Evolutionary conservation across 2,329 filamentous ascomycete genomes (phyloP).

Genomic region (Exserohilum rostratum): DNA sequence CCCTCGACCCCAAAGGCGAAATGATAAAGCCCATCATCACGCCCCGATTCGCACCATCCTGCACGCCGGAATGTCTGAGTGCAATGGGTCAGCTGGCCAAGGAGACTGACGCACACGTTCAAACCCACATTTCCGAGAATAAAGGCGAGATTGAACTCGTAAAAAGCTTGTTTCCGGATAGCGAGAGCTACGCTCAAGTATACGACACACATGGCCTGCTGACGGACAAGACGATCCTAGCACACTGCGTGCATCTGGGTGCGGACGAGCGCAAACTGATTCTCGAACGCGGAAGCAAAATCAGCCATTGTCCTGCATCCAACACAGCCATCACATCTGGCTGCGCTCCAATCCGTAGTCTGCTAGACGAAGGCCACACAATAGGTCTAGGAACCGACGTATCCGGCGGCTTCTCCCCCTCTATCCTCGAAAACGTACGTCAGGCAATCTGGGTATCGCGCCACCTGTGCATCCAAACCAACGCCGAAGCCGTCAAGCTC

Average conservation of each 20-base stretch:
- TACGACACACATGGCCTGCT: slow-evolving; percentile 78
- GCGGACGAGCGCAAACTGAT: slow-evolving; percentile 71
- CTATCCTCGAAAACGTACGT: slow-evolving; percentile 80
- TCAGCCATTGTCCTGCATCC: slow-evolving; percentile 85
- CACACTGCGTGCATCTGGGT: slow-evolving; percentile 80
- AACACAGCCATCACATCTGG: slow-evolving; percentile 85
- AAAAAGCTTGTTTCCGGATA: slow-evolving; percentile 69
- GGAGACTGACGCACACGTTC: slow-evolving; percentile 70
- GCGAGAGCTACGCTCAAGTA: slow-evolving; percentile 71
- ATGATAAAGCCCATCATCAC: slow-evolving; percentile 83
- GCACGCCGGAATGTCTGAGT: slow-evolving; percentile 61
- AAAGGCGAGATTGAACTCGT: slow-evolving; percentile 75
- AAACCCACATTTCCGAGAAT: slow-evolving; percentile 93
- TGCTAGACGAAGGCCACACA: slow-evolving; percentile 75
- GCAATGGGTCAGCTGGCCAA: slow-evolving; percentile 69
- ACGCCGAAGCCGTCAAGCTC: slow-evolving; percentile 63
- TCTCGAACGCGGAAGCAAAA: slow-evolving; percentile 64
- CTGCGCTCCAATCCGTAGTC: slow-evolving; percentile 72
- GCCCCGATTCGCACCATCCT: slow-evolving; percentile 65
- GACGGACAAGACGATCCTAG: slow-evolving; percentile 75
- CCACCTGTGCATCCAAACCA: slow-evolving; percentile 65
- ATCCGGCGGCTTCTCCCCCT: slow-evolving; percentile 82
- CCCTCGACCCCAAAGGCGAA: slow-evolving; percentile 67
- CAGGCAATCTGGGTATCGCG: slow-evolving; percentile 81
- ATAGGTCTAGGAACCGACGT: slow-evolving; percentile 92